Conservation (phyloP, 495 filamentous ascomycete species). For the Astrothelium subdiscretum region DNA sequence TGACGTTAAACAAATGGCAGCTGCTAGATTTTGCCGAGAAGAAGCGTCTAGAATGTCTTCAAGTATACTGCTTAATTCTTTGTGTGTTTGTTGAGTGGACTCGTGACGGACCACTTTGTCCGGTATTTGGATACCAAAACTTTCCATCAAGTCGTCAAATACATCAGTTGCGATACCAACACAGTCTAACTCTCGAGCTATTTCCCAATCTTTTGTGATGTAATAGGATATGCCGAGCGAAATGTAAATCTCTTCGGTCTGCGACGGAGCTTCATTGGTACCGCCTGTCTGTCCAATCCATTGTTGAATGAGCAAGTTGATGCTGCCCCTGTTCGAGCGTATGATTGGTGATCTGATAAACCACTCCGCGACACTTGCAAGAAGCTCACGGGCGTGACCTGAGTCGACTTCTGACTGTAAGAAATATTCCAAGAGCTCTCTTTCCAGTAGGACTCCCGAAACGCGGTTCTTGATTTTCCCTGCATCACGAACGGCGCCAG, state of each 20-base stretch:
- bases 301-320: background rate
- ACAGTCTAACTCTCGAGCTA: background rate
- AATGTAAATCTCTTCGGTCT: background rate
- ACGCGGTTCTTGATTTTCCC: background rate
- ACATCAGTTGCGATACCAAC: background rate
- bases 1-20: background rate
- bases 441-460: background rate
- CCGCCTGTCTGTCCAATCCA: background rate
- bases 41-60: background rate
- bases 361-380: background rate
- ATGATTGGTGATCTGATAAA: background rate
- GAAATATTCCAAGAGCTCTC: background rate
- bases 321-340: background rate
- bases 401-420: background rate
- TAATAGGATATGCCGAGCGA: background rate
- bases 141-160: background rate
- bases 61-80: background rate
- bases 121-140: background rate
- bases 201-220: background rate
- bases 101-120: background rate
- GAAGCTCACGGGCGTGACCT: background rate
- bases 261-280: background rate
- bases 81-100: background rate
- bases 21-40: background rate
- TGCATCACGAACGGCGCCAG: background rate